A percentile compares a stretch with the other conserved stretches of the same genome.
phyloP scores from a whole-genome alignment of 1,284 basidiomycete species.

The Trichosporon sp. region DNA sequence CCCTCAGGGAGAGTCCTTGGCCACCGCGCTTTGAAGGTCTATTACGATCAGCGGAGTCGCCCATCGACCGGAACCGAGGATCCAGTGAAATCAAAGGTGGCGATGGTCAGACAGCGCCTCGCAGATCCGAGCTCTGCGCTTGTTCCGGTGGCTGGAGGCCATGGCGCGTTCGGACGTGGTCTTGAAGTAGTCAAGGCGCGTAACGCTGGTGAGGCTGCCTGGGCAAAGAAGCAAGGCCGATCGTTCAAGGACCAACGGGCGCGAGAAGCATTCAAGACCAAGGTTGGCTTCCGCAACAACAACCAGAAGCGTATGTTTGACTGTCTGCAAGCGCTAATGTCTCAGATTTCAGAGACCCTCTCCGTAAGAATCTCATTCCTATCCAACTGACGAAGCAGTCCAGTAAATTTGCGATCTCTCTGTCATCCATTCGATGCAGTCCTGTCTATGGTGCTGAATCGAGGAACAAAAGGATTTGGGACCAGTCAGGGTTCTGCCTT shows the following conservation, averaged over 20 bases:
- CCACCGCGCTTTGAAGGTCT: conserved; percentile 78
- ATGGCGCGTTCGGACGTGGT: conserved; percentile 74
- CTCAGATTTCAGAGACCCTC: conserved; percentile 58
- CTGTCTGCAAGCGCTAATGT: not conserved
- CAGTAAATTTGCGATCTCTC: not conserved
- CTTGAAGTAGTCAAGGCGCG: conserved; percentile 81
- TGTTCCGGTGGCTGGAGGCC: conserved; percentile 77
- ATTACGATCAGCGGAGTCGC: conserved; percentile 78
- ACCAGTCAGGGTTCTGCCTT: too few species aligned
- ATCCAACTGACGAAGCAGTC: conserved; percentile 4
- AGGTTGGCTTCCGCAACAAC: conserved; percentile 62
- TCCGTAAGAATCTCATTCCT: conserved; percentile 29
- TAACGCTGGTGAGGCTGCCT: conserved; percentile 87
- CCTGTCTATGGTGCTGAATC: too few species aligned
- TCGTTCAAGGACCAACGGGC: conserved; percentile 78
- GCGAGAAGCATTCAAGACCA: conserved; percentile 79
- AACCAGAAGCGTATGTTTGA: conserved; percentile 65
- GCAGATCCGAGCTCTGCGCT: conserved; percentile 75
- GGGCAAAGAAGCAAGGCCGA: conserved; percentile 81
- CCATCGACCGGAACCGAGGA: conserved; percentile 48
- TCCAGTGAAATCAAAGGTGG: conserved; percentile 48
- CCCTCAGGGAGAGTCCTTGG: conserved; percentile 90
- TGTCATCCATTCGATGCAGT: too few species aligned
- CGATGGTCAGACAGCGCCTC: conserved; percentile 66
- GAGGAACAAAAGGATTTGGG: too few species aligned